Percentiles rank a stretch among this genome's conserved stretches.
Evolutionary conservation across 345 rosid species (phyloP).

Genomic region (Hypericum androsaemum): DNA sequence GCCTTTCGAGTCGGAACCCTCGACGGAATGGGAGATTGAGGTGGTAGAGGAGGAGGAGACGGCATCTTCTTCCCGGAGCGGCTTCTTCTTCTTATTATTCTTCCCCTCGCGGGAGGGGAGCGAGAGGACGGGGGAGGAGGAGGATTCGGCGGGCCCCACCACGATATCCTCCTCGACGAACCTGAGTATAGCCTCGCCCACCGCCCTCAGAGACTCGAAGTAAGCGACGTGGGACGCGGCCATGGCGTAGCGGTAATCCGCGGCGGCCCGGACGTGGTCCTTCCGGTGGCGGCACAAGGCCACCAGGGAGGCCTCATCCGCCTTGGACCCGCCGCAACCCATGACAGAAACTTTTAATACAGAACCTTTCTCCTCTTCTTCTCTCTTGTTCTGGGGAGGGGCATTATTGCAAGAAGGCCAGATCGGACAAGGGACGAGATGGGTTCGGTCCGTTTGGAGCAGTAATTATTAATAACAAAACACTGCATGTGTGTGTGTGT

Average conservation of each 20-base stretch:
- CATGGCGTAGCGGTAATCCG: constrained; percentile 61
- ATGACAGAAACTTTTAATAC: constrained; percentile 15
- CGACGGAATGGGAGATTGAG: constrained; percentile 48
- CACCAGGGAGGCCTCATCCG: constrained; percentile 64
- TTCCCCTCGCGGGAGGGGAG: constrained; percentile 58
- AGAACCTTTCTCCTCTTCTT: neutral
- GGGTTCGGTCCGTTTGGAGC: too few relatives aligned
- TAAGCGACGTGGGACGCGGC: constrained; percentile 83
- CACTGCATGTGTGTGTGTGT: too few relatives aligned
- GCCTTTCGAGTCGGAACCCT: neutral
- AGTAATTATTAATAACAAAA: too few relatives aligned
- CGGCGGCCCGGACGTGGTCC: constrained; percentile 55
- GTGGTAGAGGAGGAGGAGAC: constrained; percentile 43
- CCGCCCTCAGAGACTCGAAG: constrained; percentile 54
- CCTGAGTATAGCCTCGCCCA: constrained; percentile 69
- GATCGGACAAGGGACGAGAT: too few relatives aligned
- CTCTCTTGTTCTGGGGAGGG: constrained; percentile 10
- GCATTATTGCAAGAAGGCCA: too few relatives aligned
- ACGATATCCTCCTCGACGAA: constrained; percentile 83
- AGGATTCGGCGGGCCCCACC: constrained; percentile 28
- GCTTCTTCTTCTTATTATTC: constrained; percentile 39
- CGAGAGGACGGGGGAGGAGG: constrained; percentile 70
- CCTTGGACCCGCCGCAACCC: constrained; percentile 96
- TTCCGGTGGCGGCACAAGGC: constrained; percentile 69
- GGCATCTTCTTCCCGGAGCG: too few relatives aligned